phyloP scores from a whole-genome alignment of 164 flowering plant species.

The Kingdonia uniflora region DNA sequence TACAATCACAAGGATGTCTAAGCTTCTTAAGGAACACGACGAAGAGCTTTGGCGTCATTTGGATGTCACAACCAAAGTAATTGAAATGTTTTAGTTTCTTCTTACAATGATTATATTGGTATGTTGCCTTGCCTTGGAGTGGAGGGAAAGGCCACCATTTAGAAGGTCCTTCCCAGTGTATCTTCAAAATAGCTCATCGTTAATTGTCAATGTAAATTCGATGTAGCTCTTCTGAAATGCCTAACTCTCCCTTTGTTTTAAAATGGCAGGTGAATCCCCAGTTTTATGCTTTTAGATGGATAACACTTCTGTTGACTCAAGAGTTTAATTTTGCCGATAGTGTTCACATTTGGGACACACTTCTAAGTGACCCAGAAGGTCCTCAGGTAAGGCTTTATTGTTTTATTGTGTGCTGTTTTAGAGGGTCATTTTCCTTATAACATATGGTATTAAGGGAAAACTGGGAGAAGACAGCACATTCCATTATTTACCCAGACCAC shows the following conservation, averaged over 20 bases:
- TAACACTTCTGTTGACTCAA: conserved; percentile 92
- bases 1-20: conserved; percentile 75
- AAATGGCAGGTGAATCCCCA: conserved; percentile 86
- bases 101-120: no score
- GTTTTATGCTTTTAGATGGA: conserved; percentile 97
- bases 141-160: no score
- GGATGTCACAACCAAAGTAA: conserved; percentile 92
- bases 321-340: conserved; percentile 90
- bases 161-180: no score
- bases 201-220: no score
- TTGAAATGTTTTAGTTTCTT: no score
- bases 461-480: no score
- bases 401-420: neutral
- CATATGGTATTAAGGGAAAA: no score
- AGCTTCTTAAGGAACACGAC: conserved; percentile 85
- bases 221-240: neutral
- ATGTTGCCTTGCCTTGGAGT: no score
- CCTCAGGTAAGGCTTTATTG: conserved; percentile 54
- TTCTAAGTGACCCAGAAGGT: conserved; percentile 93
- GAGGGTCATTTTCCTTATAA: no score
- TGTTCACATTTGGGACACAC: conserved; percentile 91
- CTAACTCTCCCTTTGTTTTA: conserved; percentile 7
- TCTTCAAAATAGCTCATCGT: no score
- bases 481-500: no score
- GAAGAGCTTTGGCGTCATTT: conserved; percentile 99